Evolutionary conservation across 352 stramenopile species (phyloP).

Genomic region (Phytophthora parvispora): DNA sequence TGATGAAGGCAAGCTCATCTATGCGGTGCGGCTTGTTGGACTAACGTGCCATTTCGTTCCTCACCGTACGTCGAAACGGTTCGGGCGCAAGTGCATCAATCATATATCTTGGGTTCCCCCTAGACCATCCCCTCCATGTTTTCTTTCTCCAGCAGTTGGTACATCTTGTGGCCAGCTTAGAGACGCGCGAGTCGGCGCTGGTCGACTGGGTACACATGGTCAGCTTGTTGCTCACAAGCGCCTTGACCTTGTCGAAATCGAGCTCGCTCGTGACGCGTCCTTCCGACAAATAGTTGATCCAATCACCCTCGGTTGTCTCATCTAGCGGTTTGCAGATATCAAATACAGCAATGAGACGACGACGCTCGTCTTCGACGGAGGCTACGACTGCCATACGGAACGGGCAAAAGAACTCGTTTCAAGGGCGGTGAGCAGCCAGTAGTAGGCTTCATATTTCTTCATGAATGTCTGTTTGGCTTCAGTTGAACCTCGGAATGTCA

Average conservation of each 20-base stretch:
- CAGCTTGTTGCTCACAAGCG: not conserved
- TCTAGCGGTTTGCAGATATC: slow-evolving; percentile 14
- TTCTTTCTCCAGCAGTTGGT: slow-evolving; percentile 1
- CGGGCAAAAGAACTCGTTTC: slow-evolving; percentile 2
- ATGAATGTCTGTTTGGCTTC: not conserved
- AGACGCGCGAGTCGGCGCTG: slow-evolving; percentile 7
- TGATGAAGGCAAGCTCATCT: slow-evolving; percentile 13
- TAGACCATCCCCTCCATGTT: slow-evolving; percentile 16
- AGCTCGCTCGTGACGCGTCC: slow-evolving; percentile 7
- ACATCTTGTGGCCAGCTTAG: slow-evolving; percentile 15
- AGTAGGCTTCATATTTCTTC: not conserved
- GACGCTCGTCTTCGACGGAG: slow-evolving; percentile 19
- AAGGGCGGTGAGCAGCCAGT: not conserved
- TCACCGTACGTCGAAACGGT: not conserved
- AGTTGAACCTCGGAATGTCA: not conserved
- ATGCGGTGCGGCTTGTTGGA: slow-evolving; percentile 8
- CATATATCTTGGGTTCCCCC: slow-evolving; percentile 10
- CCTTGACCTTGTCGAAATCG: slow-evolving; percentile 19
- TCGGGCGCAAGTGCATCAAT: slow-evolving; percentile 2
- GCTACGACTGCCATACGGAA: slow-evolving; percentile 6
- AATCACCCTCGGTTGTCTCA: slow-evolving; percentile 2
- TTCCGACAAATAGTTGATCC: slow-evolving; percentile 23
- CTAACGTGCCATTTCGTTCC: slow-evolving; percentile 5
- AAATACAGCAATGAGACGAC: slow-evolving; percentile 13
- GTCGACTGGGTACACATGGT: not conserved